phyloP scores from a whole-genome alignment of 306 rosid species.

The Echinosophora koreensis region DNA sequence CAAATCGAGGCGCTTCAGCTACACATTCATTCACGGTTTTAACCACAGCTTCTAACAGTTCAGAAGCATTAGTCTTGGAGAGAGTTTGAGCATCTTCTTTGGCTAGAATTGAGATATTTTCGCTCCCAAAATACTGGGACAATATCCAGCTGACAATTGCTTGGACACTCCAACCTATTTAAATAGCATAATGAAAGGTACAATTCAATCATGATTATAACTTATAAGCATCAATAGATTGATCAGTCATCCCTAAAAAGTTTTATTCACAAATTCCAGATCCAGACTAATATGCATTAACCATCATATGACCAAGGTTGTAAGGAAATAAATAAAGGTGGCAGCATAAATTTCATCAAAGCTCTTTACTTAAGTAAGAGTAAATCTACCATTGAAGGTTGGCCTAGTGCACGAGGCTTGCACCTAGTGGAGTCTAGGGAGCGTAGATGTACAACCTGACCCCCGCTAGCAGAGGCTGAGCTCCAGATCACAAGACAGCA shows the following conservation, averaged over 20 bases:
- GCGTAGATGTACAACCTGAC: too few species aligned
- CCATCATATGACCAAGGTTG: neutral
- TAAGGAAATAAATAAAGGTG: neutral
- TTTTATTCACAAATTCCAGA: neutral
- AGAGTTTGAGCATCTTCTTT: constrained; percentile 78
- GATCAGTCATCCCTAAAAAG: neutral
- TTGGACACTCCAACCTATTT: constrained; percentile 91
- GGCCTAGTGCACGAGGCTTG: too few species aligned
- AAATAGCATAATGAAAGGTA: constrained; percentile 23
- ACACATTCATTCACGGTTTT: constrained; percentile 78
- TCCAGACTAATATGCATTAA: constrained; percentile 1
- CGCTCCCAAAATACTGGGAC: constrained; percentile 61
- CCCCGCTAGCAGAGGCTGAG: too few species aligned
- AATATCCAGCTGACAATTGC: constrained; percentile 87
- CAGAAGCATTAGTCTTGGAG: constrained; percentile 61
- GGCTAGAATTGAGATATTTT: constrained; percentile 76
- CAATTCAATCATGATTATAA: constrained; percentile 37
- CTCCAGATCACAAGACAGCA: too few species aligned
- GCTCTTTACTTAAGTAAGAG: neutral
- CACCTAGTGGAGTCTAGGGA: too few species aligned
- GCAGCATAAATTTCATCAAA: neutral
- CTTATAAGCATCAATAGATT: too few species aligned
- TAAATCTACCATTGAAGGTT: neutral
- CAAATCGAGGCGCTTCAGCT: constrained; percentile 74
- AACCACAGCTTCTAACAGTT: constrained; percentile 67